Conservation (phyloP, 2,329 filamentous ascomycete species). For the Chaetomium sp. region DNA sequence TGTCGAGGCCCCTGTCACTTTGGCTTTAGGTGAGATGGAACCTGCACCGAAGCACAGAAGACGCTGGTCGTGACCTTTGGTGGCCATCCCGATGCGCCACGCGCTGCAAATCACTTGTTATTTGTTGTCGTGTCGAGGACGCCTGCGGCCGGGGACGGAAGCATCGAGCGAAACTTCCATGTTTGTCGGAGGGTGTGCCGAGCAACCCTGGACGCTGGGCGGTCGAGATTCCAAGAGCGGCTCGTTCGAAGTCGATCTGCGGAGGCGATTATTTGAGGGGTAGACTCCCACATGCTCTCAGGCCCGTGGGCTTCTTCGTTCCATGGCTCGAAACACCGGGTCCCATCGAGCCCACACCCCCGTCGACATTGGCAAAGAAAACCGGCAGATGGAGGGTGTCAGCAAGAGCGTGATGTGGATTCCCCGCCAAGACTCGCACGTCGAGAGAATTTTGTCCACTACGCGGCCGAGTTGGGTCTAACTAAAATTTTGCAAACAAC, state of each 20-base stretch:
- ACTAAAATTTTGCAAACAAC: no score
- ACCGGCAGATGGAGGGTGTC: no score
- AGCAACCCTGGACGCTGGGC: neutral
- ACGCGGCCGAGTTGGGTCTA: no score
- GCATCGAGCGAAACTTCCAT: slow-evolving; percentile 14
- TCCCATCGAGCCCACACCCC: no score
- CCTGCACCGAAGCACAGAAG: slow-evolving; percentile 2
- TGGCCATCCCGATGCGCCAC: slow-evolving; percentile 17
- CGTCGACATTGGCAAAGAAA: no score
- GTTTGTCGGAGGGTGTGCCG: slow-evolving; percentile 17
- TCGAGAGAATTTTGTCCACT: no score
- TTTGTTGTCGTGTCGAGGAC: slow-evolving; percentile 19
- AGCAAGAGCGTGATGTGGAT: no score
- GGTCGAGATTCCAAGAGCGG: neutral
- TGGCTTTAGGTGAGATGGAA: slow-evolving; percentile 12
- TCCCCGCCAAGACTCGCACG: no score
- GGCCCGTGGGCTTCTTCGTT: no score
- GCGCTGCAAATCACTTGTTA: slow-evolving; percentile 16
- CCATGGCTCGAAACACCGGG: no score
- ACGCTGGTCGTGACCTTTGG: slow-evolving; percentile 14
- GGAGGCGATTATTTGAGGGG: slow-evolving; percentile 2
- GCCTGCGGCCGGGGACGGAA: slow-evolving; percentile 22
- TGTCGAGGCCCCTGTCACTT: slow-evolving; percentile 19
- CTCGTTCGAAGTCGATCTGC: slow-evolving; percentile 11
- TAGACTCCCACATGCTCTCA: neutral